Percentiles rank a stretch among this genome's conserved stretches.
Conservation (phyloP, 148 eudicot species). For the Spergularia bocconei region DNA sequence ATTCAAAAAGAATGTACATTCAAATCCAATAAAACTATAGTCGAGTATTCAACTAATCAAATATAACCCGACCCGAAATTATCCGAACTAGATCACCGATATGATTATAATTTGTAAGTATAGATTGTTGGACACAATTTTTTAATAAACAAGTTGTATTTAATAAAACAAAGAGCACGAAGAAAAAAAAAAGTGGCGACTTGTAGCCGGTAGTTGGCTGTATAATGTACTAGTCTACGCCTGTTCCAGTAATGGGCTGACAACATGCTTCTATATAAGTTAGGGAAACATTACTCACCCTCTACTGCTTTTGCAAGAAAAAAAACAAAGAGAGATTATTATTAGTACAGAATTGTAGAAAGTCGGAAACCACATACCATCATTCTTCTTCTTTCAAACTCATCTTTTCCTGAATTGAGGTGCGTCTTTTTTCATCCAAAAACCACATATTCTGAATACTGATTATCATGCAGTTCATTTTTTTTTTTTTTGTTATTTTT, state of each 20-base stretch:
- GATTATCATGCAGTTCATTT: no score
- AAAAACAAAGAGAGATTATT: neutral
- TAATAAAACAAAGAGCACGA: neutral
- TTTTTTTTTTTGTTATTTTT: no score
- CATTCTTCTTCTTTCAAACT: neutral
- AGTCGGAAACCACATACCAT: neutral
- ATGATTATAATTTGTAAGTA: no score
- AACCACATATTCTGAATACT: no score
- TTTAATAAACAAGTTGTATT: neutral
- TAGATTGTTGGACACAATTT: no score
- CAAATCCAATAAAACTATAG: no score
- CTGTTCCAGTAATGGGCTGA: neutral
- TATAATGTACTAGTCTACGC: neutral
- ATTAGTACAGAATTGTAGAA: no score
- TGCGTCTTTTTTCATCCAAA: neutral
- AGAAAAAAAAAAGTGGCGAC: conserved; percentile 5
- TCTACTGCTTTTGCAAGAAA: neutral
- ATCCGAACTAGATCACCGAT: no score
- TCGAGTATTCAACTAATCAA: no score
- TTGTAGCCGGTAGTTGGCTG: neutral
- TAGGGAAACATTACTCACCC: neutral
- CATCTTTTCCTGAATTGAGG: neutral
- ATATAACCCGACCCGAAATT: no score
- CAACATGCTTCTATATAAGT: neutral
- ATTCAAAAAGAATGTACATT: no score